These are phyloP conservation scores for Mariannaea sp. DNA, from an alignment of 2,329 filamentous ascomycete species.

Conservation along the genomic window DNA sequence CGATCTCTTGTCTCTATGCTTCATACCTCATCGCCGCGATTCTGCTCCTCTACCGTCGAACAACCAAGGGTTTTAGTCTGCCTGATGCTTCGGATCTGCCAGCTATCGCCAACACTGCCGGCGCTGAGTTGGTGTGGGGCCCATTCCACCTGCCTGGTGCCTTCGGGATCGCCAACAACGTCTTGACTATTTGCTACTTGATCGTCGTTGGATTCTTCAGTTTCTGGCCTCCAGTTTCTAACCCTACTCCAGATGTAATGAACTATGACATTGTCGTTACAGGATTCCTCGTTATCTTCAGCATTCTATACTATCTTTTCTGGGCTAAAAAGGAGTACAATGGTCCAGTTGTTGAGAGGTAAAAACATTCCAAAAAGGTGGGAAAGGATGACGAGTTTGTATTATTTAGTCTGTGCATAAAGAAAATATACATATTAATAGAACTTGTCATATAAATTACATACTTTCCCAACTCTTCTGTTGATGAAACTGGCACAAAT, in stretches of 20 bases:
- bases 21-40: constrained; percentile 40
- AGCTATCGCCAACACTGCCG: constrained; percentile 38
- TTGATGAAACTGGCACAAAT: no score
- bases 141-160: constrained; percentile 58
- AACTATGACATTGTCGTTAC: constrained; percentile 56
- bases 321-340: constrained; percentile 50
- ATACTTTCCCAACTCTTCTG: no score
- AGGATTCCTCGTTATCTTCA: constrained; percentile 48
- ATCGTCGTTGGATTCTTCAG: constrained; percentile 61
- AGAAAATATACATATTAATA: no score
- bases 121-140: constrained; percentile 52
- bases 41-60: constrained; percentile 39
- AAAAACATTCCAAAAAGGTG: no score
- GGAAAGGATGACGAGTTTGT: no score
- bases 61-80: constrained; percentile 34
- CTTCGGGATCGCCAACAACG: constrained; percentile 58
- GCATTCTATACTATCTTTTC: constrained; percentile 51
- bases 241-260: constrained; percentile 44
- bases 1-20: constrained; percentile 38
- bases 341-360: constrained; percentile 46
- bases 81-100: constrained; percentile 33
- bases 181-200: constrained; percentile 58
- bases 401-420: no score
- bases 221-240: constrained; percentile 52
- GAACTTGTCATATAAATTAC: no score